These are phyloP conservation scores for Tolypocladium album DNA, from an alignment of 2,329 filamentous ascomycete genomes.

Conservation along the genomic window DNA sequence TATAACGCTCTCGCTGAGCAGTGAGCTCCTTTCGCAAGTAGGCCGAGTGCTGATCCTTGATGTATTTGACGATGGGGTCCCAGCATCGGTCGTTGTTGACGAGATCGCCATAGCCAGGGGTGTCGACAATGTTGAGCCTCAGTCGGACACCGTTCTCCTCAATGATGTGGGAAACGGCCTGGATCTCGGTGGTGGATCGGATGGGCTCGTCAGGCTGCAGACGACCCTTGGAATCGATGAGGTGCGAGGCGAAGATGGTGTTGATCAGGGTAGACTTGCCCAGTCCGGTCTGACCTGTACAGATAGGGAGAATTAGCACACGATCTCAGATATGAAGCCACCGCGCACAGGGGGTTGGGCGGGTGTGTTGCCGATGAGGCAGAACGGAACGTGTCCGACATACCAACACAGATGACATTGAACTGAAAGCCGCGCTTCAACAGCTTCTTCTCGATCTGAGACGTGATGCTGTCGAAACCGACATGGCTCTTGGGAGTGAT, in stretches of 20 bases:
- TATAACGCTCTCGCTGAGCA: conserved; percentile 96
- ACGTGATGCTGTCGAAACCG: conserved; percentile 99
- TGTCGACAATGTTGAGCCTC: conserved; percentile 97
- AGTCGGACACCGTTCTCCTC: conserved; percentile 98
- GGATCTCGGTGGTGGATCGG: conserved; percentile 94
- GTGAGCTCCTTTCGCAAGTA: conserved; percentile 99
- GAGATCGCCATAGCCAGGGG: conserved; percentile 93
- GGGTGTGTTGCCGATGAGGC: neutral
- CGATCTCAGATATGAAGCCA: neutral
- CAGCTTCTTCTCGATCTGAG: conserved; percentile 98
- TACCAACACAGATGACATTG: conserved; percentile 99
- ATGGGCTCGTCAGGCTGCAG: conserved; percentile 86
- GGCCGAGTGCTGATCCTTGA: conserved; percentile 99
- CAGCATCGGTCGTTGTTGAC: conserved; percentile 99
- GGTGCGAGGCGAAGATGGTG: conserved; percentile 98
- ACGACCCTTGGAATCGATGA: conserved; percentile 98
- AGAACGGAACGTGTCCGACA: conserved; percentile 28
- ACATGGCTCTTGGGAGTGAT: conserved; percentile 95
- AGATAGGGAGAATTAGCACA: conserved; percentile 6
- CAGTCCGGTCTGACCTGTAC: conserved; percentile 85
- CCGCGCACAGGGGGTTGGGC: neutral
- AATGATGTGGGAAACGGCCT: conserved; percentile 95
- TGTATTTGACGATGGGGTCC: conserved; percentile 99
- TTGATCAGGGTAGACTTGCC: conserved; percentile 99
- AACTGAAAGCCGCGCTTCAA: conserved; percentile 99